A percentile compares a stretch with the other conserved stretches of the same genome.
phyloP scores from a whole-genome alignment of 169 alveolate species.

The Cystoisospora suis region DNA sequence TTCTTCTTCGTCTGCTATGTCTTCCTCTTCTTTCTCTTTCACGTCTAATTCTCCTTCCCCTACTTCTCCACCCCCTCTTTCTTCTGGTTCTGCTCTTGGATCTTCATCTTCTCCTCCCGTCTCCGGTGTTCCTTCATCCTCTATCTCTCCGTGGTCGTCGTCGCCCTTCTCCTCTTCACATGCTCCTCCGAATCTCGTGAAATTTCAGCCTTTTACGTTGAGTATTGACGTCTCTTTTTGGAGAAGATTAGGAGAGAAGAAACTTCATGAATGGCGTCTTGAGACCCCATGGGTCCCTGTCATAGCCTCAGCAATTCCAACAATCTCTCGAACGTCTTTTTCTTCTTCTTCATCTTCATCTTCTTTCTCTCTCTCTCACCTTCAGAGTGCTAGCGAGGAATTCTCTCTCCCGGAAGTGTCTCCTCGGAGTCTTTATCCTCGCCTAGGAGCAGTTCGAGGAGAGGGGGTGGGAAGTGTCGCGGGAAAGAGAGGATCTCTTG shows the following conservation, averaged over 20 bases:
- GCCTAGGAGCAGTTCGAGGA: no score
- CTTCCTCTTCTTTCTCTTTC: background rate
- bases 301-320: conserved; percentile 15
- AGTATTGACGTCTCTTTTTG: conserved; percentile 48
- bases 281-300: conserved; percentile 60
- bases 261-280: conserved; percentile 50
- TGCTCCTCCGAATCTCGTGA: background rate
- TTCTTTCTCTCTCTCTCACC: background rate
- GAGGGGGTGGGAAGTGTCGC: no score
- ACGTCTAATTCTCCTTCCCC: background rate
- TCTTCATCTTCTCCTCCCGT: background rate
- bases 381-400: no score
- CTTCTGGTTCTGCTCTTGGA: background rate
- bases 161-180: background rate
- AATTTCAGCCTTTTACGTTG: conserved; percentile 45
- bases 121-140: background rate
- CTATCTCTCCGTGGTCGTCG: background rate
- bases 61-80: background rate
- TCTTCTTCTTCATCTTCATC: background rate
- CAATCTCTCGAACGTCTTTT: background rate
- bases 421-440: no score
- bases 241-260: conserved; percentile 29
- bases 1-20: background rate
- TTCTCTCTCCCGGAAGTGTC: no score
- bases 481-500: no score